Percentiles rank a stretch among this genome's conserved stretches.
phyloP scores from a whole-genome alignment of 768 basidiomycete genomes.

The Mycena belliarum region DNA sequence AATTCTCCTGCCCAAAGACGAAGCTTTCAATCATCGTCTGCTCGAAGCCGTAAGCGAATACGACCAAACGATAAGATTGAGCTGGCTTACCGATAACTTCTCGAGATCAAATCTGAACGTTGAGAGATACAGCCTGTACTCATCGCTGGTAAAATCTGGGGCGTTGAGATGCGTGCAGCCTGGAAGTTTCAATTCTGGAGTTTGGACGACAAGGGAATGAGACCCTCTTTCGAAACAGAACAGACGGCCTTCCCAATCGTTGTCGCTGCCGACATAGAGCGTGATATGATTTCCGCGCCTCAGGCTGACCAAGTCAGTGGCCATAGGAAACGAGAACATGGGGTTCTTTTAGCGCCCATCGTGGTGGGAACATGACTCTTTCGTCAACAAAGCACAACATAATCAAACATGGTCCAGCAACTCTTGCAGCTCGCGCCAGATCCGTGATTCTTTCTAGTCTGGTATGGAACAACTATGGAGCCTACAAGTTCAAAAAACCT shows the following conservation, averaged over 20 bases:
- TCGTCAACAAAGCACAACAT: no score
- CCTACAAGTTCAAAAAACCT: no score
- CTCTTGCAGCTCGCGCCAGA: no score
- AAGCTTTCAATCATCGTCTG: conserved; percentile 31
- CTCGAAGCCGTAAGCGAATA: conserved; percentile 15
- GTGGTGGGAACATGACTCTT: no score
- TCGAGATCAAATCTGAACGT: background rate
- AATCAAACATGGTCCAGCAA: no score
- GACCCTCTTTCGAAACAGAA: conserved; percentile 6
- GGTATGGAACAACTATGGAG: no score
- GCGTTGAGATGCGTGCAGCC: background rate
- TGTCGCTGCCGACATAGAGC: conserved; percentile 4
- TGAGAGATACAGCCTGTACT: background rate
- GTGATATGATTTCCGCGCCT: background rate
- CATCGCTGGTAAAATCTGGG: background rate
- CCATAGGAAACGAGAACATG: background rate
- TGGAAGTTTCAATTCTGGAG: background rate
- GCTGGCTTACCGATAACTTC: background rate
- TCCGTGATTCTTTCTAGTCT: no score
- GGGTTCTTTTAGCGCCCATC: background rate
- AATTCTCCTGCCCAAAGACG: conserved; percentile 37
- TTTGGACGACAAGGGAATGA: conserved; percentile 3
- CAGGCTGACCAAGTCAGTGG: background rate
- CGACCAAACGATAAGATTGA: background rate
- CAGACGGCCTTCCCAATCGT: background rate